Conservation (phyloP, 2,329 filamentous ascomycete species). For the Penicillium sclerotiorum region DNA sequence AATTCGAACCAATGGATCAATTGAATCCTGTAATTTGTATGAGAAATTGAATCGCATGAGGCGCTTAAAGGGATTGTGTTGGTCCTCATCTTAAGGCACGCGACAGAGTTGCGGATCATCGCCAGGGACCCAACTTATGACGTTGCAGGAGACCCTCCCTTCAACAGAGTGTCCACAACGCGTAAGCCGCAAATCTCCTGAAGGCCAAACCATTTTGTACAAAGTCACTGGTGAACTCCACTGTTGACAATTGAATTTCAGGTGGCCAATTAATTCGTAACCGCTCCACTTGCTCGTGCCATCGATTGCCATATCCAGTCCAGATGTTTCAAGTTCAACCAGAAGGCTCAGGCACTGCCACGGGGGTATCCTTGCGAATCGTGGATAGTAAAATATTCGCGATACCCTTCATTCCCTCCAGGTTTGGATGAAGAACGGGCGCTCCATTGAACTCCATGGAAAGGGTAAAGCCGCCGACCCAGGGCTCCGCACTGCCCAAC, state of each 20-base stretch:
- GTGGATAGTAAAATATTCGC: conserved; percentile 7
- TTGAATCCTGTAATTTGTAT: no score
- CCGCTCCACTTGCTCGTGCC: neutral
- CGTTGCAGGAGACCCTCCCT: neutral
- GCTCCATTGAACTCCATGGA: neutral
- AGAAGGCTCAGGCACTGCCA: no score
- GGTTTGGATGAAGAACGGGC: conserved; percentile 15
- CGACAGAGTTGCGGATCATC: neutral
- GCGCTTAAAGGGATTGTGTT: neutral
- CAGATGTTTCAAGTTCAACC: no score
- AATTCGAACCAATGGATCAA: no score
- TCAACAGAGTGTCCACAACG: no score
- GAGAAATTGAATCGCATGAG: no score
- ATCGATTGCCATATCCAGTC: neutral
- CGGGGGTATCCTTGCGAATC: neutral
- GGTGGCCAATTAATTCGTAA: neutral
- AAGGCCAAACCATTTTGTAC: no score
- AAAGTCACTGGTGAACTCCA: no score
- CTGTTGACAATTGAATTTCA: no score
- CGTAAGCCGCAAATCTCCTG: no score
- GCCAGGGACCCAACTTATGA: neutral
- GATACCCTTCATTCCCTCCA: conserved; percentile 17
- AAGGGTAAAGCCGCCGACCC: conserved; percentile 13
- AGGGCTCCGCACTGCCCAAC: conserved; percentile 15
- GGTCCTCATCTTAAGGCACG: neutral